These are phyloP conservation scores for Persicaria maculosa DNA, from an alignment of 148 eudicot genomes.

Conservation along the genomic window DNA sequence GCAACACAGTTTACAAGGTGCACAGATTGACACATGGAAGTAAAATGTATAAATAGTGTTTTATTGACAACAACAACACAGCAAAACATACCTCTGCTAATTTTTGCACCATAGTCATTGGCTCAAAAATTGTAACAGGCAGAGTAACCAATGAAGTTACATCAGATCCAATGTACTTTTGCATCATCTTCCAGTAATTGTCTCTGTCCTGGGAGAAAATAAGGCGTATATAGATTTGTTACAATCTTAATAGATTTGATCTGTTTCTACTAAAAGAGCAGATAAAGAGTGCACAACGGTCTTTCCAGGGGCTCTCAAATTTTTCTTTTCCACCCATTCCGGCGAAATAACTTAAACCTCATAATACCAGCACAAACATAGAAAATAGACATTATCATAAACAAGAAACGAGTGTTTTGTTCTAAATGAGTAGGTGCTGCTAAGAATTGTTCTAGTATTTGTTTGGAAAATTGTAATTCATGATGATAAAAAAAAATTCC, in stretches of 20 bases:
- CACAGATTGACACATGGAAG: background rate
- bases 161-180: slow-evolving; percentile 88
- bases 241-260: background rate
- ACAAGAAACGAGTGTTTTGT: background rate
- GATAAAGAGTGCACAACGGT: background rate
- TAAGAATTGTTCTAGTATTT: background rate
- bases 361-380: background rate
- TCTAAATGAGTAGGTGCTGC: background rate
- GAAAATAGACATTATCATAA: background rate
- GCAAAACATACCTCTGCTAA: slow-evolving; percentile 84
- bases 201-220: slow-evolving; percentile 64
- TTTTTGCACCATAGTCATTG: slow-evolving; percentile 98
- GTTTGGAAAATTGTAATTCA: background rate
- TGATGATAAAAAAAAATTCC: background rate
- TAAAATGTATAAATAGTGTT: background rate
- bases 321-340: background rate
- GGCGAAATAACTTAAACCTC: background rate
- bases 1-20: slow-evolving; percentile 2
- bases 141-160: slow-evolving; percentile 97
- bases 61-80: slow-evolving; percentile 13
- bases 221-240: background rate
- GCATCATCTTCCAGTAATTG: slow-evolving; percentile 96
- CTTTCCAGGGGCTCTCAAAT: background rate
- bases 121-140: slow-evolving; percentile 95
- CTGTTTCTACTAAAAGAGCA: background rate